Conservation (phyloP, 805 yeast genomes). For the Wickerhamiella azymoides region DNA sequence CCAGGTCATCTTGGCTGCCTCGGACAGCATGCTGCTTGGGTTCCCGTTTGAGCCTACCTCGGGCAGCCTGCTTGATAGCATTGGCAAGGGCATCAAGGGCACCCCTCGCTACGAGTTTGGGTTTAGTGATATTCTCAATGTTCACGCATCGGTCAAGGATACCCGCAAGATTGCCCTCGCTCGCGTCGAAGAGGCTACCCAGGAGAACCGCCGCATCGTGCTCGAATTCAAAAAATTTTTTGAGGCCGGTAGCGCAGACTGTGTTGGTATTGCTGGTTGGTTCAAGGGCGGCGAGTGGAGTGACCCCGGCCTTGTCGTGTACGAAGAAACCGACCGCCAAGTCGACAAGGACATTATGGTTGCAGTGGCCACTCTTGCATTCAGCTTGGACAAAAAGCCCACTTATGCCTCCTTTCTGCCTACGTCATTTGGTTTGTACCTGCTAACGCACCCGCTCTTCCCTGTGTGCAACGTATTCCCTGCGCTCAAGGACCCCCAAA, state of each 20-base stretch:
- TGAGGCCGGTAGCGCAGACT: not conserved
- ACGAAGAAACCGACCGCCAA: conserved; percentile 50
- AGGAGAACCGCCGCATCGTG: conserved; percentile 3
- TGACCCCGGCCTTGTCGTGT: conserved; percentile 33
- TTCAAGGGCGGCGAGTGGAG: conserved; percentile 13
- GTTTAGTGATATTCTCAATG: conserved; percentile 27
- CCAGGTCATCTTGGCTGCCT: conserved; percentile 10
- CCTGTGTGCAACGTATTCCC: conserved; percentile 44
- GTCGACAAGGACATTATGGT: conserved; percentile 46
- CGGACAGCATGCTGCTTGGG: conserved; percentile 12
- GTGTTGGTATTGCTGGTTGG: conserved; percentile 11
- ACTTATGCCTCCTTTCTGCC: conserved; percentile 27
- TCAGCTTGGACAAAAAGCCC: conserved; percentile 19
- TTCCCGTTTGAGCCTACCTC: conserved; percentile 16
- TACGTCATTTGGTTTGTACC: conserved; percentile 48
- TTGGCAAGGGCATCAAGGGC: conserved; percentile 14
- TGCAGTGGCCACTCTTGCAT: conserved; percentile 32
- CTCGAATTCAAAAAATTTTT: not conserved
- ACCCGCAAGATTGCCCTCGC: conserved; percentile 5
- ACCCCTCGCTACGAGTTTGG: conserved; percentile 11
- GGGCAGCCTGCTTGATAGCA: conserved; percentile 18
- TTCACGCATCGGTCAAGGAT: conserved; percentile 2
- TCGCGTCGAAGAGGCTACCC: conserved; percentile 31
- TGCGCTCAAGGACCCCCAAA: conserved; percentile 42
- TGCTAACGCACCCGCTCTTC: conserved; percentile 77